Percentiles rank a stretch among this genome's conserved stretches.
phyloP scores from a whole-genome alignment of 345 rosid genomes.

The Chamaenerion angustifolium region DNA sequence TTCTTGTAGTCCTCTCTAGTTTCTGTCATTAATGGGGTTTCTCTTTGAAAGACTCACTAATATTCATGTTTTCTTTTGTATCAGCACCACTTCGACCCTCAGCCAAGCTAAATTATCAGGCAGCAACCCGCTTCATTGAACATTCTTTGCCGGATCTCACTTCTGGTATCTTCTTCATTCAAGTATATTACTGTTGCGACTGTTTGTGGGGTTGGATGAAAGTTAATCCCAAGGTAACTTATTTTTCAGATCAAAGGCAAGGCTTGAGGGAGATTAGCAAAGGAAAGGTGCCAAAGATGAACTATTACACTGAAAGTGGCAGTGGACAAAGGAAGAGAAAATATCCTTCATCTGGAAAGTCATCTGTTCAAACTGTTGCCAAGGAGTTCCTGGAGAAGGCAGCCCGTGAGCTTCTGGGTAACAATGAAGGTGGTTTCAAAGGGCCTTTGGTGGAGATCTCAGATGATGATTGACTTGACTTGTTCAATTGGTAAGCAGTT shows the following conservation, averaged over 20 bases:
- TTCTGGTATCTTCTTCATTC: constrained; percentile 31
- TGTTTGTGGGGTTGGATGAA: constrained; percentile 6
- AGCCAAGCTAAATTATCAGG: constrained; percentile 61
- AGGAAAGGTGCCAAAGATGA: constrained; percentile 46
- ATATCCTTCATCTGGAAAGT: constrained; percentile 41
- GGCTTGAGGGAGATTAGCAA: constrained; percentile 52
- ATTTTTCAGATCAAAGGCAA: constrained; percentile 53
- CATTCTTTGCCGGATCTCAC: constrained; percentile 87
- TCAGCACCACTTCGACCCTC: constrained; percentile 70
- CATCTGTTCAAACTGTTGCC: constrained; percentile 56
- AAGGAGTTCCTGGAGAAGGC: constrained; percentile 90
- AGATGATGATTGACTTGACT: constrained; percentile 8
- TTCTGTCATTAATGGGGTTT: no score
- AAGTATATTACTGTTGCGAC: constrained; percentile 1
- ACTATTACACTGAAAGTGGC: constrained; percentile 17
- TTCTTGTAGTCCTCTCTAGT: no score
- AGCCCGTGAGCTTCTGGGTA: constrained; percentile 63
- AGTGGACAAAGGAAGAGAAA: constrained; percentile 61
- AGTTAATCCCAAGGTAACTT: neutral
- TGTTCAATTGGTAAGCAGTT: neutral
- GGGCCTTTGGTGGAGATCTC: constrained; percentile 39
- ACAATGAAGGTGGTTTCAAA: constrained; percentile 37
- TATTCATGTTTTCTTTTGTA: constrained; percentile 4
- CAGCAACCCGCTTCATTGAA: constrained; percentile 77
- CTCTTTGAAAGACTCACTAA: neutral